Evolutionary conservation across 768 basidiomycete species (phyloP), one percentile per base, ranked within the genome.

Genomic region (Boletus reticuloceps): DNA sequence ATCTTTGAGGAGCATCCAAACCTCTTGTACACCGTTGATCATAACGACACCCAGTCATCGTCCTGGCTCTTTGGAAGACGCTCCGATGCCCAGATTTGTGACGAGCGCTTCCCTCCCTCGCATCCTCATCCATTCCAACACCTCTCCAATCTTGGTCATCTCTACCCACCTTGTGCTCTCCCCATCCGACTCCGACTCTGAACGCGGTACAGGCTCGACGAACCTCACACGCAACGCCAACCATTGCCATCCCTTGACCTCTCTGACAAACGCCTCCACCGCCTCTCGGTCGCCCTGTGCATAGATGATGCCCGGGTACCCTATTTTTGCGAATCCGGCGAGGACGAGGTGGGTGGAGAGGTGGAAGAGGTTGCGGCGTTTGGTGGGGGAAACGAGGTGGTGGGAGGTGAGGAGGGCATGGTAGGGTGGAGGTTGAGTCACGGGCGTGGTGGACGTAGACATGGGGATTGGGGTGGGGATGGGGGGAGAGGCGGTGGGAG

Each of bases 211-310:
- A 14, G 78, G 72, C 61, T 87, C 85, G 19, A 83, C 65, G 61
- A 88, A 86, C 22, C 88, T 69, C 6, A 87, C 70, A 51, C 79
- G 76, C 57, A 90, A 68, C 11, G 88, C 88, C 1, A 90, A 73
- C 89, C 89, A 91, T 62, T 89, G 86, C 88, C 89, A 88, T 19
- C 75, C 78, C 64, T 85, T 88, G 51, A 90, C 79, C 49, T 84
- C 85, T 19, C 65, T 71, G 1, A 87, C 80, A 59, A 89, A 89
- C 59, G 85, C 82, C 61, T 84, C 79, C 38, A 47, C 39, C 8
- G 9, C 31, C 7, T 25, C 53, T 1, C 12, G 44, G 1, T 20
- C 39, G 0, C 53, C 46, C 9, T 47, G 39, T 16, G 22, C 39
- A 39, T 47, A 53, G 2, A 53, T 34, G 16, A 53, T n/a, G 3